These are phyloP conservation scores for Nicotiana sylvestris DNA, from an alignment of 257 asterid species.

Conservation along the genomic window DNA sequence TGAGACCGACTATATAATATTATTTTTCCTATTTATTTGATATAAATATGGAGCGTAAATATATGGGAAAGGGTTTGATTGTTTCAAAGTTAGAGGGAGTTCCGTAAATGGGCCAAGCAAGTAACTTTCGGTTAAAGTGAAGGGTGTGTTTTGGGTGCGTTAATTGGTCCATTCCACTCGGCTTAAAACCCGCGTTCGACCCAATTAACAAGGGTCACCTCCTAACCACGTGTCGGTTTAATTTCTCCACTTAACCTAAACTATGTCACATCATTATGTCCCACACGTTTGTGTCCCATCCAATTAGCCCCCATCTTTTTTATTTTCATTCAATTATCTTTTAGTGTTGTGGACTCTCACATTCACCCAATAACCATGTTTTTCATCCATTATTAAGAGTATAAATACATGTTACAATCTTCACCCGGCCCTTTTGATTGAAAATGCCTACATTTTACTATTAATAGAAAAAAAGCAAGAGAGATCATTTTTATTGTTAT, in stretches of 20 bases:
- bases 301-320: not conserved
- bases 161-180: conserved; percentile 43
- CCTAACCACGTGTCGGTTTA: conserved; percentile 47
- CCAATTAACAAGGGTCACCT: conserved; percentile 32
- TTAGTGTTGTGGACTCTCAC: not conserved
- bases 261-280: conserved; percentile 46
- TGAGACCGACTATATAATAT: no score
- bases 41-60: not conserved
- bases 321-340: not conserved
- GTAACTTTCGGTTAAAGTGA: conserved; percentile 20
- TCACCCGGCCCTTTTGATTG: not conserved
- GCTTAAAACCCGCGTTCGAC: conserved; percentile 48
- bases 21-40: not conserved
- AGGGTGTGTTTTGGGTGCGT: conserved; percentile 14
- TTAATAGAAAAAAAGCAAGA: not conserved
- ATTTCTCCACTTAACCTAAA: conserved; percentile 27
- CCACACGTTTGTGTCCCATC: conserved; percentile 54
- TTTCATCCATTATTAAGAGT: not conserved
- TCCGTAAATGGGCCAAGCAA: not conserved
- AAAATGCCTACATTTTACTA: conserved; percentile 2
- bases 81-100: not conserved
- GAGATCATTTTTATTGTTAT: not conserved
- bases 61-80: not conserved
- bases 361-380: conserved; percentile 2
- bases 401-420: not conserved